Evolutionary conservation across 352 stramenopile genomes (phyloP).

Genomic region (Globisporangium emineosum): DNA sequence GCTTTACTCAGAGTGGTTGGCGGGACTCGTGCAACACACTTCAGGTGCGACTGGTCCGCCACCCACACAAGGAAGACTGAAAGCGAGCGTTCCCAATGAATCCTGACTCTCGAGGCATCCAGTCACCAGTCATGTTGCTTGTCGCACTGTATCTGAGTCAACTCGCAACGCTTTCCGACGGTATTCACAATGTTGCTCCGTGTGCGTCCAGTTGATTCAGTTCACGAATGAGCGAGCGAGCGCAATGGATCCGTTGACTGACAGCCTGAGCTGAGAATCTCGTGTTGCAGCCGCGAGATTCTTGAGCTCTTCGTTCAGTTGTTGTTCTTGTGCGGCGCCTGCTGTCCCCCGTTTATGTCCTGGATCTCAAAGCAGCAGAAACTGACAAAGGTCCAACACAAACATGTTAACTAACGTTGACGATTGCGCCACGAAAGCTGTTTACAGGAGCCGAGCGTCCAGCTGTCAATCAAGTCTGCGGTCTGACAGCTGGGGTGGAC

Average conservation of each 20-base stretch:
- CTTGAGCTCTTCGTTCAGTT: conserved; percentile 2
- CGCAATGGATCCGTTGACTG: not conserved
- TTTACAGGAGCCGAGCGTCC: not conserved
- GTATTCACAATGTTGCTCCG: not conserved
- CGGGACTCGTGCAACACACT: not conserved
- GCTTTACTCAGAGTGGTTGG: not conserved
- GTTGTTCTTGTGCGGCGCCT: not conserved
- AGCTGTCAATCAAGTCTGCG: not conserved
- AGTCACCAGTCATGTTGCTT: too few relatives aligned
- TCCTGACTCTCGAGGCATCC: too few relatives aligned
- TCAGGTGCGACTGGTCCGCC: not conserved
- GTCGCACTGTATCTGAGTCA: not conserved
- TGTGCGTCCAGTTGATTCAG: not conserved
- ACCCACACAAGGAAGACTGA: too few relatives aligned
- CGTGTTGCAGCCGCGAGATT: not conserved
- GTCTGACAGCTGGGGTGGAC: not conserved
- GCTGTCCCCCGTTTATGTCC: not conserved
- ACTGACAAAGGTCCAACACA: not conserved
- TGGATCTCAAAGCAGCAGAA: not conserved
- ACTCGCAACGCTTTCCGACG: not conserved
- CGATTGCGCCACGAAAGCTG: not conserved
- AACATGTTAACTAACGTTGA: not conserved
- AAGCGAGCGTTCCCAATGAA: not conserved
- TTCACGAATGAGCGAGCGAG: not conserved
- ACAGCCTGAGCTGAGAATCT: not conserved